Base-by-base conservation (phyloP, 148 eudicot genomes). In the Oxyria digyna region DNA sequence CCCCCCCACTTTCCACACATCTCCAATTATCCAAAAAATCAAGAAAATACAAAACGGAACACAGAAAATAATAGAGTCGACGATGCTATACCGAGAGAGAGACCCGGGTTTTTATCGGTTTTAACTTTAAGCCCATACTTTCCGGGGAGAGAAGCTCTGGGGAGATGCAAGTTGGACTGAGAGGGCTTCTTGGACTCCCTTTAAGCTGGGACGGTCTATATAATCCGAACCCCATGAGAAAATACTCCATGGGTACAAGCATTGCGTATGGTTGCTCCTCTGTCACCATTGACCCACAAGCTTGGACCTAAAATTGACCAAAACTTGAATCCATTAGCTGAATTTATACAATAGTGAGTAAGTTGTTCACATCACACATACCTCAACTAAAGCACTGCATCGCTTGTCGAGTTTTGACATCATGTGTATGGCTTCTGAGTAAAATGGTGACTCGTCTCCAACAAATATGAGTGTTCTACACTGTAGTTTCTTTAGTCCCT, bases 81-180 rank as follows among this genome's bases (percentile, higher is more conserved):
- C 1, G 65, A 18, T 29, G 65, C 65, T 81, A 82, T 55, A 81
- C 82, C 82, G 82, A 76, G 15, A 75, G 50, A 1, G 85, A 78
- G 62, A 81, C 74, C 66, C 95, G 81, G 26, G 98, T 93, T 73
- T 93, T 93, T 31, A 93, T 93, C 2, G 98, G 98, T 68, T 93
- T 93, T 73, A 93, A 68, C 84, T 93, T 93, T 80, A 93, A 76
- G 3, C 98, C 98, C 98, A 93, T 93, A 79, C 98, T 93, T 83
- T 93, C 98, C 0, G 98, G 98, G 41, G 98, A 89, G 69, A 87
- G 93, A n/a, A 93, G 96, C 82, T 93, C 98, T 0, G 98, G 98
- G 18, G 96, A 89, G 76, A 93, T 86, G 74, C 83, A 81, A 9
- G 88, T 84, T 6, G 95, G 98, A 70, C 88, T 93, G 71, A 93